Percentiles rank a stretch among this genome's conserved stretches.
Evolutionary conservation across 2,329 filamentous ascomycete genomes (phyloP).

Genomic region (Hymenoscyphus linearis): DNA sequence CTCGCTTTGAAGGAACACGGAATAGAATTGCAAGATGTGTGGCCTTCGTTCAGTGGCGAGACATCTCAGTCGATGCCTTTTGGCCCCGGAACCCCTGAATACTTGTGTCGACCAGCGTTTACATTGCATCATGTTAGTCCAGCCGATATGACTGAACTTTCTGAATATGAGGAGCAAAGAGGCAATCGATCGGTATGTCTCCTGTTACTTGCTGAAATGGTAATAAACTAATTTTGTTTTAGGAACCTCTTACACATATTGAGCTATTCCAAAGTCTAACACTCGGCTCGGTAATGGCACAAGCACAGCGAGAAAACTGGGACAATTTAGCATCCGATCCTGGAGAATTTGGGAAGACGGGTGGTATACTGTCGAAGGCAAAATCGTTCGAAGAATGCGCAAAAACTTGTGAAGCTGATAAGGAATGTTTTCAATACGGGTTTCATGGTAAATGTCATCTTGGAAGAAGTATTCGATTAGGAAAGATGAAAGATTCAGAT

Average conservation of each 20-base stretch:
- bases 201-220: neutral
- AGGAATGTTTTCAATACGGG: conserved; percentile 33
- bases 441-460: conserved; percentile 19
- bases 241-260: conserved; percentile 31
- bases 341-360: conserved; percentile 38
- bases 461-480: conserved; percentile 8
- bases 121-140: conserved; percentile 52
- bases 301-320: conserved; percentile 41
- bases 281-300: conserved; percentile 35
- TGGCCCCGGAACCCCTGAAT: conserved; percentile 18
- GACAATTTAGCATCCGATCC: conserved; percentile 43
- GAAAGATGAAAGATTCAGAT: conserved; percentile 2
- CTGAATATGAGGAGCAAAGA: conserved; percentile 44
- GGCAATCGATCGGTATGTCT: conserved; percentile 6
- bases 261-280: conserved; percentile 47
- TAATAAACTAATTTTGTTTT: conserved; percentile 1
- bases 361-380: conserved; percentile 34
- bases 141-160: conserved; percentile 45
- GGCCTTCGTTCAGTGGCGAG: conserved; percentile 52
- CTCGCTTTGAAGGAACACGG: conserved; percentile 43
- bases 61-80: conserved; percentile 47
- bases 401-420: conserved; percentile 39
- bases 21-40: conserved; percentile 39
- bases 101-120: conserved; percentile 51
- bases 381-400: conserved; percentile 41